Evolutionary conservation across 495 filamentous ascomycete genomes (phyloP).

Genomic region (Elasticomyces elasticus): DNA sequence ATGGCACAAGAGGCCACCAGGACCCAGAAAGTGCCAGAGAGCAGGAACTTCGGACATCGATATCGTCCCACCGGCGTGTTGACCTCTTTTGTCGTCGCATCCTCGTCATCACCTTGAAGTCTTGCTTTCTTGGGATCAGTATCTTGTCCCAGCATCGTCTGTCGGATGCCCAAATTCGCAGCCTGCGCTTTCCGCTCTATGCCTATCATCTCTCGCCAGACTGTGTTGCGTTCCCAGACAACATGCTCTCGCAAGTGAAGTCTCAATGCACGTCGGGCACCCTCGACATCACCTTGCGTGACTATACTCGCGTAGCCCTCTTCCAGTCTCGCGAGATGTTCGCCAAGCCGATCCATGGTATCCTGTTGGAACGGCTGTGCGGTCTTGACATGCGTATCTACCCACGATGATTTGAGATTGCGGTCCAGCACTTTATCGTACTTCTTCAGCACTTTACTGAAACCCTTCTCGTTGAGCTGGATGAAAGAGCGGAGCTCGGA

Average conservation of each 20-base stretch:
- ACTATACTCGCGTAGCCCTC: conserved; percentile 68
- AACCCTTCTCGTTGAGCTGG: conserved; percentile 93
- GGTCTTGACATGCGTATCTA: conserved; percentile 57
- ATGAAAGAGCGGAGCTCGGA: conserved; percentile 94
- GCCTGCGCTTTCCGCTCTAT: conserved; percentile 94
- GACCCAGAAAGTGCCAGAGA: conserved; percentile 68
- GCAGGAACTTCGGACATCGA: conserved; percentile 66
- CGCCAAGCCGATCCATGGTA: conserved; percentile 60
- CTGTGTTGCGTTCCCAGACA: conserved; percentile 97
- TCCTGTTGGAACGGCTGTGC: conserved; percentile 65
- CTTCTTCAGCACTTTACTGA: conserved; percentile 93
- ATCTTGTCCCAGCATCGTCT: conserved; percentile 69
- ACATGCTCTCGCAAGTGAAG: conserved; percentile 94
- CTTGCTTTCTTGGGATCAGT: conserved; percentile 56
- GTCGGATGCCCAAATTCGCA: conserved; percentile 72
- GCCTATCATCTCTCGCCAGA: conserved; percentile 98
- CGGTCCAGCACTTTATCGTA: conserved; percentile 93
- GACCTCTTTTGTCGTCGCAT: conserved; percentile 55
- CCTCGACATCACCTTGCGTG: conserved; percentile 62
- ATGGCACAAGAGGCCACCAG: conserved; percentile 60
- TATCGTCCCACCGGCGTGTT: conserved; percentile 72
- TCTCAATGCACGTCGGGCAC: conserved; percentile 73
- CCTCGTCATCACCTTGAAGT: conserved; percentile 69
- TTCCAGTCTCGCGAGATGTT: conserved; percentile 62
- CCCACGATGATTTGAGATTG: conserved; percentile 62